Evolutionary conservation across 208 protist species (phyloP).

Genomic region (Leishmania aethiopica): DNA sequence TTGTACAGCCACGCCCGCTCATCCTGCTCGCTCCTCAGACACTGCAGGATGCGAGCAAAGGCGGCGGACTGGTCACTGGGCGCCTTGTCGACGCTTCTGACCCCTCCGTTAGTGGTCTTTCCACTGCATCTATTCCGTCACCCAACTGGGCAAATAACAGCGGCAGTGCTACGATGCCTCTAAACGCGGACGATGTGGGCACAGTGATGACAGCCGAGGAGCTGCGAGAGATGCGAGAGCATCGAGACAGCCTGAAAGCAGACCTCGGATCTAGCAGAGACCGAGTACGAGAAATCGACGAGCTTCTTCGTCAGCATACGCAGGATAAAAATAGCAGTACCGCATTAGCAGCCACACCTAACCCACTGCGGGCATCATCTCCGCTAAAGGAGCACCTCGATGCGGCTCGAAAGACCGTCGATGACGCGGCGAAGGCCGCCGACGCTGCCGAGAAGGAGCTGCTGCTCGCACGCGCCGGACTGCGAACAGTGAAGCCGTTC

Average conservation of each 20-base stretch:
- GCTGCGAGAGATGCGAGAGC: constrained; percentile 36
- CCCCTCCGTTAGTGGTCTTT: constrained; percentile 3
- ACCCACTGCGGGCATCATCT: background rate
- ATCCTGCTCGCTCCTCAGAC: constrained; percentile 6
- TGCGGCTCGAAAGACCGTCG: background rate
- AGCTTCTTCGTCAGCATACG: background rate
- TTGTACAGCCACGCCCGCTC: constrained; percentile 26
- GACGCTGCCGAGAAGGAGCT: constrained; percentile 19
- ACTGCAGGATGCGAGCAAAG: background rate
- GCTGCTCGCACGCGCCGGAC: constrained; percentile 21
- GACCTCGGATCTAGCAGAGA: constrained; percentile 39
- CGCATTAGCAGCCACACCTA: background rate
- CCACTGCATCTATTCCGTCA: constrained; percentile 5
- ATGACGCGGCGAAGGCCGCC: constrained; percentile 5
- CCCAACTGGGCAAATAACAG: background rate
- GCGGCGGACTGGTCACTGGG: background rate
- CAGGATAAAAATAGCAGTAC: background rate
- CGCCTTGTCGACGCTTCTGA: constrained; percentile 13
- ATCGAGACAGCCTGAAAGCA: constrained; percentile 24
- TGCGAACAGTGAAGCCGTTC: constrained; percentile 29
- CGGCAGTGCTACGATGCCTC: background rate
- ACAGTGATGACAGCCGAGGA: constrained; percentile 27
- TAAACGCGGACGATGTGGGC: background rate
- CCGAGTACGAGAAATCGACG: constrained; percentile 37
- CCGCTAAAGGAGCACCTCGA: background rate